Evolutionary conservation across 257 asterid species (phyloP), one percentile per base, ranked within the genome.

Genomic region (Salvia splendens): DNA sequence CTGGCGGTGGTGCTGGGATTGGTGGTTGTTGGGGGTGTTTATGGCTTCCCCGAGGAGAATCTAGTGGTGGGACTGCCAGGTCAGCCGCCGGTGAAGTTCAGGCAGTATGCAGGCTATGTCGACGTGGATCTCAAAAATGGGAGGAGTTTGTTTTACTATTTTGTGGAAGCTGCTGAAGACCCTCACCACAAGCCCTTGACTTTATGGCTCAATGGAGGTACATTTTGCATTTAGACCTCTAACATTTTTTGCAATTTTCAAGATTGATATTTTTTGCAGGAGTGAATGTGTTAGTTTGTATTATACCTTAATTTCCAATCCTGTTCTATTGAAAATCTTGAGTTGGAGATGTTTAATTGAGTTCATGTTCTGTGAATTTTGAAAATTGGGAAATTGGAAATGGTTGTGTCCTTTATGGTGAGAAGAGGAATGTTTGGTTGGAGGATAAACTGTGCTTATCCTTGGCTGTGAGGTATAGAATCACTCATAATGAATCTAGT

Each of bases 191-290:
- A 86, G 64, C 98, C 98, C 28, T 88, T 92, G 6, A 67, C 95
- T 74, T 80, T 92, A 12, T 92, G 98, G 98, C 93, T 92, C 63
- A 92, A 92, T 87, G 98, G 98, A 87, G 98, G 98, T 92, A 45
- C 4, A 24, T 8, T 68, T 56, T 69, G 36, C 40, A 3, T 9
- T 57, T 30, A 17, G 24, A 1, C 32, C 1, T 12, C 64, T 49
- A 33, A 57, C 36, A n/a, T n/a, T n/a, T 20, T 40, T 11, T 40
- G 16, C 38, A 41, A 36, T 50, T 53, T 43, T 62, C 50, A 50
- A 40, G 56, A 5, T 59, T 32, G 28, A 17, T 11, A 4, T 45
- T 58, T 20, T 55, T 52, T 54, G 51, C 2, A 2, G 40, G 65
- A 64, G 47, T 28, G 57, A 49, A 53, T 24, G 3, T 10, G 56